phyloP scores from a whole-genome alignment of 768 basidiomycete genomes.

The Phaffia australis region DNA sequence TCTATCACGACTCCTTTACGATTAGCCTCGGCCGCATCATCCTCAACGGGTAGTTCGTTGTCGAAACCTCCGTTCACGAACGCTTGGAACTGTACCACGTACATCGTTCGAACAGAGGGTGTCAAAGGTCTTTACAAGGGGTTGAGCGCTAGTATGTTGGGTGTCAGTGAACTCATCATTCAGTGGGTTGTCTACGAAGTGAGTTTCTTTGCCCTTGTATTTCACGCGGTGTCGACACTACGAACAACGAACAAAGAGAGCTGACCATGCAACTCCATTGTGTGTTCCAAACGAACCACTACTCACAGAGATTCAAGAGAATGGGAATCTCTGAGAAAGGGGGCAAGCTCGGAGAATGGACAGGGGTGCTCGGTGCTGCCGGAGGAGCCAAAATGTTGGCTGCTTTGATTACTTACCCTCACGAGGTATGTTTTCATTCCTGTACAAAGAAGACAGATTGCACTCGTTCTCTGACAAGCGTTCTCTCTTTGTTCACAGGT shows the following conservation, averaged over 20 bases:
- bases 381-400: constrained; percentile 90
- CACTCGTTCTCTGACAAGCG: background rate
- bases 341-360: constrained; percentile 48
- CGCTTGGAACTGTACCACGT: constrained; percentile 40
- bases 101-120: constrained; percentile 72
- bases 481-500: constrained; percentile 46
- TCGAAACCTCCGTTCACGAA: constrained; percentile 24
- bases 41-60: background rate
- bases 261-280: background rate
- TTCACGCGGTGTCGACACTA: background rate
- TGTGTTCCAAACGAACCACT: background rate
- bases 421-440: constrained; percentile 58
- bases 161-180: constrained; percentile 89
- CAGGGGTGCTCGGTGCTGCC: constrained; percentile 75
- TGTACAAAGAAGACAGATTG: background rate
- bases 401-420: constrained; percentile 91
- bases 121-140: constrained; percentile 87
- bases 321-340: constrained; percentile 50
- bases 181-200: constrained; percentile 93
- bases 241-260: too few species aligned
- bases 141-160: constrained; percentile 83
- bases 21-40: background rate
- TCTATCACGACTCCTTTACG: background rate
- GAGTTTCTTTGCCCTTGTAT: constrained; percentile 13
- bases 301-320: constrained; percentile 55